Percentiles rank a stretch among this genome's conserved stretches.
These are phyloP conservation scores for Boletus semigastroideus DNA, from an alignment of 1,284 basidiomycete species.

Conservation along the genomic window DNA sequence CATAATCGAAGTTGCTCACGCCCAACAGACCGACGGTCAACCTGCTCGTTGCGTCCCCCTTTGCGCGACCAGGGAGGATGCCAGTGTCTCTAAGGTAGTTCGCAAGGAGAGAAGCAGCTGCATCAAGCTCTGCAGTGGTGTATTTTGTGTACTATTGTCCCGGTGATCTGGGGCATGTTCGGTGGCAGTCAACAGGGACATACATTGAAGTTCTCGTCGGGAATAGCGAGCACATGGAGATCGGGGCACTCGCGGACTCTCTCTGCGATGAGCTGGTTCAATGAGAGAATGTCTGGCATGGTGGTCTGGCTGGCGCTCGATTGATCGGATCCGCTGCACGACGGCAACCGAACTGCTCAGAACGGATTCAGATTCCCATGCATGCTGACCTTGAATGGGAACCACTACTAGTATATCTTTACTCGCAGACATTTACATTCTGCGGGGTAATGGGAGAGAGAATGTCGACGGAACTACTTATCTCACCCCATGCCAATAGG, in stretches of 20 bases:
- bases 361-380: too few relatives aligned
- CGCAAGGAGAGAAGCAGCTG: slow-evolving; percentile 29
- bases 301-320: neutral
- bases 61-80: slow-evolving; percentile 20
- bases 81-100: slow-evolving; percentile 26
- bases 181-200: neutral
- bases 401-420: too few relatives aligned
- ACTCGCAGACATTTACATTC: too few relatives aligned
- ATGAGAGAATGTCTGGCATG: slow-evolving; percentile 16
- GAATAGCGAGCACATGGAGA: slow-evolving; percentile 20
- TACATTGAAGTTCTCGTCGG: slow-evolving; percentile 21
- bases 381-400: too few relatives aligned
- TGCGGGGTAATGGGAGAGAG: too few relatives aligned
- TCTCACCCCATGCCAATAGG: too few relatives aligned
- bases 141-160: slow-evolving; percentile 25
- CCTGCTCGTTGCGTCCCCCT: slow-evolving; percentile 24
- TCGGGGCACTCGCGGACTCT: slow-evolving; percentile 18
- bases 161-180: neutral
- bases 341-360: too few relatives aligned
- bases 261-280: slow-evolving; percentile 29
- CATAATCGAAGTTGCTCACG: slow-evolving; percentile 28
- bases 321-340: too few relatives aligned
- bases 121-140: slow-evolving; percentile 24
- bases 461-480: too few relatives aligned
- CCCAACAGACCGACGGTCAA: slow-evolving; percentile 30